Evolutionary conservation across 495 filamentous ascomycete genomes (phyloP), one percentile per base, ranked within the genome.

Genomic region (Penicillium longicatenatum): DNA sequence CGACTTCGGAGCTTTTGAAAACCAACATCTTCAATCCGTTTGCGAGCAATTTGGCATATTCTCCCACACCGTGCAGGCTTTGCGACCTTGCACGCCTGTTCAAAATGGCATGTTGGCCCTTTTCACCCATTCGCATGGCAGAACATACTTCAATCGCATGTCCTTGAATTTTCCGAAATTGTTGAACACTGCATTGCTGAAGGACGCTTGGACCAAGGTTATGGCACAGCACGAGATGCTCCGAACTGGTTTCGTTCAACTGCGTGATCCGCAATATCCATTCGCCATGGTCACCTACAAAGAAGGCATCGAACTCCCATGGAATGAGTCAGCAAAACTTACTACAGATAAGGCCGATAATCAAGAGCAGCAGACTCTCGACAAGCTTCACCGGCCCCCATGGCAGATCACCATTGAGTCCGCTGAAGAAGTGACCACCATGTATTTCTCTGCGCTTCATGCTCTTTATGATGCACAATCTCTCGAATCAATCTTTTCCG

Each of bases 31-130:
- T 17, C 87, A 85, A 3, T 72, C 82, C 6, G 89, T 67, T 11
- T 57, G 62, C 26, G 33, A 65, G 3, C 61, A 62, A 12, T 50
- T 61, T 24, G 57, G 31, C 21, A 55, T 75, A 49, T 48, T 57
- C 11, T 21, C 50, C 0, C 26, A 62, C 10, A 43, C 20, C 10
- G 62, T 77, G 21, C 64, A 68, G 26, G 61, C 67, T 35, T 49
- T 79, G 17, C 67, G 68, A 11, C 76, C 76, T 11, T 79, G 76
- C 43, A 71, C 91, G 0, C 87, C 92, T 12, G 75, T 93, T 3
- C 92, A 97, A 68, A 89, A 94, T 63, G 86, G 83, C 35, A 91
- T 97, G 82, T 75, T 96, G 43, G 85, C 86, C 0, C 84, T 87
- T 49, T 94, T 93, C 79, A 55, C 89, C 8, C 72, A 78, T 19